Percentiles rank a stretch among this genome's conserved stretches.
These are phyloP conservation scores for Leccinum boreale DNA, from an alignment of 768 basidiomycete species.

Conservation along the genomic window DNA sequence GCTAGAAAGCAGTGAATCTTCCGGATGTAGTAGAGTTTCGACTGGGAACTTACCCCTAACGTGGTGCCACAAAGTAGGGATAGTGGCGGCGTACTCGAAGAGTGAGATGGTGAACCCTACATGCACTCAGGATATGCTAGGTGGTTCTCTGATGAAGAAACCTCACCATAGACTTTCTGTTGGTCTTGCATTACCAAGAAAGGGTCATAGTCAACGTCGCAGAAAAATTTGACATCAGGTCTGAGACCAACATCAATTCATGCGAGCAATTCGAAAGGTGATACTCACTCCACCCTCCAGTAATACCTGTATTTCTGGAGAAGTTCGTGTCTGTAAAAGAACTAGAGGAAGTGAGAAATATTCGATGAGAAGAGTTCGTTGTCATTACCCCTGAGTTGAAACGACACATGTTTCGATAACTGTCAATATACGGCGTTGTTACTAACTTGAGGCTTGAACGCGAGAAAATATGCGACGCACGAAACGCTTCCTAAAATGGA, in stretches of 20 bases:
- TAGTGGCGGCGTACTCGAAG: constrained; percentile 76
- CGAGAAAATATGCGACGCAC: constrained; percentile 39
- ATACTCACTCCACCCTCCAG: constrained; percentile 82
- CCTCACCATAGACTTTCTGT: constrained; percentile 76
- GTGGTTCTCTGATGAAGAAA: constrained; percentile 8
- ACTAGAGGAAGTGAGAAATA: constrained; percentile 38
- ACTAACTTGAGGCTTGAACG: constrained; percentile 1
- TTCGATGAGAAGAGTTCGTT: not conserved
- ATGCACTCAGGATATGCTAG: constrained; percentile 19
- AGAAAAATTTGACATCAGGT: constrained; percentile 78
- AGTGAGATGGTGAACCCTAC: constrained; percentile 77
- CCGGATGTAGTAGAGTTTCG: not conserved
- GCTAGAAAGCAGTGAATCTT: constrained; percentile 38
- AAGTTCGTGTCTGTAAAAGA: constrained; percentile 81
- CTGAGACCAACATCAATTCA: constrained; percentile 33
- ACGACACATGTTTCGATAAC: constrained; percentile 94
- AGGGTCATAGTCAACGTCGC: constrained; percentile 75
- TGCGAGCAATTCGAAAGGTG: not conserved
- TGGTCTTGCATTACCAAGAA: constrained; percentile 78
- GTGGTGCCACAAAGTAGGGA: constrained; percentile 73
- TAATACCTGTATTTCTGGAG: constrained; percentile 79
- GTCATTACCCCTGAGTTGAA: constrained; percentile 79
- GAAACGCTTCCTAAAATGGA: constrained; percentile 59
- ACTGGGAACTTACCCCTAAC: constrained; percentile 52
- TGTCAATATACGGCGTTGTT: constrained; percentile 21